phyloP scores from a whole-genome alignment of 345 rosid genomes.

The Gossypium raimondii region DNA sequence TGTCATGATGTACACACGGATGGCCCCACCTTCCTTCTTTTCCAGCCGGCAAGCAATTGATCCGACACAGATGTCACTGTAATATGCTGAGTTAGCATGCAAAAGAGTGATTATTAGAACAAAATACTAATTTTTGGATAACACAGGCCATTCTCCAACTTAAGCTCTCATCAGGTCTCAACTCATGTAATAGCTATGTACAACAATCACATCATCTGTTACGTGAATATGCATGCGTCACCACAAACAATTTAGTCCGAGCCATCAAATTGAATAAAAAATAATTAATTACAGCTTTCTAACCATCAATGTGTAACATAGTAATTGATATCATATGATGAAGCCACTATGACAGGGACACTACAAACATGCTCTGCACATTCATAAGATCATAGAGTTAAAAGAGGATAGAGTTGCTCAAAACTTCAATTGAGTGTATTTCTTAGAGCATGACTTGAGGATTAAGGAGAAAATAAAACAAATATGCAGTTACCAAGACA shows the following conservation, averaged over 20 bases:
- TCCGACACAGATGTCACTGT: slow-evolving; percentile 92
- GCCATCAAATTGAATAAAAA: not conserved
- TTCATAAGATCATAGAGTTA: not conserved
- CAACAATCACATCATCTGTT: not conserved
- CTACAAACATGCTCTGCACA: not conserved
- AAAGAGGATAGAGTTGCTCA: not conserved
- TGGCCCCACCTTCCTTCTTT: slow-evolving; percentile 75
- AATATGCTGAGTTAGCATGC: slow-evolving; percentile 57
- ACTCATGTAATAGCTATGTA: not conserved
- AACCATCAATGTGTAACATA: not conserved
- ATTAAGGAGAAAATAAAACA: not conserved
- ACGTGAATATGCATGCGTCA: not conserved
- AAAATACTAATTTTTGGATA: not conserved
- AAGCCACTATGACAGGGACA: not conserved
- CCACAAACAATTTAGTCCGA: not conserved
- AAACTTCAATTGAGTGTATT: not conserved
- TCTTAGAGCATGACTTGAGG: not conserved
- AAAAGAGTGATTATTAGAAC: slow-evolving; percentile 9
- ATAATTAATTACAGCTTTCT: not conserved
- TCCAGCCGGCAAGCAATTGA: slow-evolving; percentile 94
- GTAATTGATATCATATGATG: not conserved
- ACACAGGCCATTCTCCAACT: not conserved
- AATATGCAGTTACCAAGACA: not conserved
- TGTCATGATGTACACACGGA: slow-evolving; percentile 91
- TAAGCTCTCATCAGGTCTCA: not conserved